Conservation (phyloP, 768 basidiomycete genomes). For the Lentinula sp. region DNA sequence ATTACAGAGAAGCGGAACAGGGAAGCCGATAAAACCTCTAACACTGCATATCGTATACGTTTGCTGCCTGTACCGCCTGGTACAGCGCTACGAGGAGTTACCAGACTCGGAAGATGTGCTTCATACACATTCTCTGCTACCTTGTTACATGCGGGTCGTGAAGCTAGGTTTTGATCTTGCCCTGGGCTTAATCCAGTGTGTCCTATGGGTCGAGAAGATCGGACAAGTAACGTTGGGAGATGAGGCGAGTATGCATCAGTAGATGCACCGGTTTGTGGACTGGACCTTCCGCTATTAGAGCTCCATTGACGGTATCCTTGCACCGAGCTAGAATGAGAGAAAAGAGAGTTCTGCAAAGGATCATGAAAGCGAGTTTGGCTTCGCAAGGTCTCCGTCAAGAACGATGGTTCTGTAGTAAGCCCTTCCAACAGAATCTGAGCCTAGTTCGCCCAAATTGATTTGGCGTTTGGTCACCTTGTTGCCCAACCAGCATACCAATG, state of each 20-base stretch:
- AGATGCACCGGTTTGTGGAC: slow-evolving; percentile 25
- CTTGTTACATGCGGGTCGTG: slow-evolving; percentile 32
- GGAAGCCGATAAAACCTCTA: slow-evolving; percentile 50
- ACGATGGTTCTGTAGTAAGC: slow-evolving; percentile 83
- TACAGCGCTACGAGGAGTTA: slow-evolving; percentile 68
- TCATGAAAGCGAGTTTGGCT: slow-evolving; percentile 90
- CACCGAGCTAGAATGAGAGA: slow-evolving; percentile 74
- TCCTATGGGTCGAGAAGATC: slow-evolving; percentile 67
- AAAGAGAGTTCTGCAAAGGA: slow-evolving; percentile 67
- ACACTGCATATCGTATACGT: slow-evolving; percentile 78
- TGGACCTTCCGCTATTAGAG: slow-evolving; percentile 50
- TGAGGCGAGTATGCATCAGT: slow-evolving; percentile 16
- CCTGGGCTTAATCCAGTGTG: slow-evolving; percentile 29
- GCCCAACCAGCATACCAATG: slow-evolving; percentile 80
- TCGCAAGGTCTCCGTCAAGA: slow-evolving; percentile 76
- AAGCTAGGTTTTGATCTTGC: slow-evolving; percentile 15
- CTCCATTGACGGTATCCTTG: slow-evolving; percentile 79
- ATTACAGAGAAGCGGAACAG: background rate
- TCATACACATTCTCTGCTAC: slow-evolving; percentile 65
- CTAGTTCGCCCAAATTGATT: background rate
- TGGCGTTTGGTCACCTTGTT: slow-evolving; percentile 24
- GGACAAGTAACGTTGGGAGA: slow-evolving; percentile 47
- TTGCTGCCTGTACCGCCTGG: slow-evolving; percentile 57
- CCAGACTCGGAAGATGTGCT: slow-evolving; percentile 64
- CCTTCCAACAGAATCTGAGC: slow-evolving; percentile 23